Conservation (phyloP, 495 filamentous ascomycete genomes). For the Aspergillus sparsus region DNA sequence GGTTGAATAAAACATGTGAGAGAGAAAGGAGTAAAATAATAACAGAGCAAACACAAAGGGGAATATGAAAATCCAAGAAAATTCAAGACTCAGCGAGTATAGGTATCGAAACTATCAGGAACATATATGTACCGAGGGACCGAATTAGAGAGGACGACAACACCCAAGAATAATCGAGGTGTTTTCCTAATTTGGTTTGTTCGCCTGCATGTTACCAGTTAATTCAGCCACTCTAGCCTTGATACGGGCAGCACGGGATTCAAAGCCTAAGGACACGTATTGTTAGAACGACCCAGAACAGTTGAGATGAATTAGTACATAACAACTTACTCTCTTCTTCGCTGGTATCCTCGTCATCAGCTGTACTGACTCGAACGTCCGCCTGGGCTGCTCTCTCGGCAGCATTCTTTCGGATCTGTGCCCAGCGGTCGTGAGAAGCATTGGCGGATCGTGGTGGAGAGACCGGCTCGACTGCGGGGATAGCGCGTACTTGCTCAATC, state of each 20-base stretch:
- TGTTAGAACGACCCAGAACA: slow-evolving; percentile 22
- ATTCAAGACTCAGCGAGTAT: slow-evolving; percentile 10
- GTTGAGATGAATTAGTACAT: neutral
- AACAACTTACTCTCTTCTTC: slow-evolving; percentile 88
- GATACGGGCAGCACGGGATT: slow-evolving; percentile 94
- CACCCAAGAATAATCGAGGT: neutral
- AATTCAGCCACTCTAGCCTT: slow-evolving; percentile 95
- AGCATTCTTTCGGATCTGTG: slow-evolving; percentile 92
- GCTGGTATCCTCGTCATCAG: slow-evolving; percentile 84
- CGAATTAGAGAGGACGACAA: neutral
- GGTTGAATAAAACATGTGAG: neutral
- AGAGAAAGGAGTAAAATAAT: neutral
- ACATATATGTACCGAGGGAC: neutral
- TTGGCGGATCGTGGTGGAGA: slow-evolving; percentile 12
- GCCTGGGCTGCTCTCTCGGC: slow-evolving; percentile 69
- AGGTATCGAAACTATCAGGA: slow-evolving; percentile 7
- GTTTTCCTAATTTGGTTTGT: slow-evolving; percentile 8
- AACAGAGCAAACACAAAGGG: slow-evolving; percentile 11
- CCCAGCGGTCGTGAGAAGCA: slow-evolving; percentile 75
- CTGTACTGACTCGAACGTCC: slow-evolving; percentile 50
- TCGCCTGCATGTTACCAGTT: slow-evolving; percentile 75
- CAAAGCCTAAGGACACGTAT: slow-evolving; percentile 64
- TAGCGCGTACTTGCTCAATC: slow-evolving; percentile 11
- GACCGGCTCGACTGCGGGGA: slow-evolving; percentile 16
- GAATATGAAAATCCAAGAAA: slow-evolving; percentile 18